Evolutionary conservation across 176 grass and related monocot species (phyloP).

Genomic region (Zizania latifolia): DNA sequence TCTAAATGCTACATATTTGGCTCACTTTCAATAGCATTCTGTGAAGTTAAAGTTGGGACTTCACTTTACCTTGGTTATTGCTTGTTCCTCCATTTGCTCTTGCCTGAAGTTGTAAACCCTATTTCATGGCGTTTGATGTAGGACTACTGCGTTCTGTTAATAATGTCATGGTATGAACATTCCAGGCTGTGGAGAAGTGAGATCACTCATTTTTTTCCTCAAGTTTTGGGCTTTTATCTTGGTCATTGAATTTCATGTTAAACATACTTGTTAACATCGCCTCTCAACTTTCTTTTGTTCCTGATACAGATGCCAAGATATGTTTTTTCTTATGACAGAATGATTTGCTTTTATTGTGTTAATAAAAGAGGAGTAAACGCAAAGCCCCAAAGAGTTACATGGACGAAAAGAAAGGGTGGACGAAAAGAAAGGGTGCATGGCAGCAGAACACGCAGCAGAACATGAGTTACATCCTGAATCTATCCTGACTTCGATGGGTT

Average conservation of each 20-base stretch:
- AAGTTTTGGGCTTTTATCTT: background rate
- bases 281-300: background rate
- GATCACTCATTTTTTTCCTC: background rate
- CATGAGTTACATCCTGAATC: no score
- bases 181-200: conserved; percentile 30
- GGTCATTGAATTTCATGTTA: no score
- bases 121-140: conserved; percentile 21
- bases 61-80: conserved; percentile 24
- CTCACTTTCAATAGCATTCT: conserved; percentile 25
- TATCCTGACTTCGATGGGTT: no score
- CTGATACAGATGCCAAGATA: no score
- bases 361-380: no score
- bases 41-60: conserved; percentile 32
- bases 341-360: no score
- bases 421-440: no score
- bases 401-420: no score
- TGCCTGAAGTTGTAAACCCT: conserved; percentile 29
- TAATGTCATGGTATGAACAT: conserved; percentile 42
- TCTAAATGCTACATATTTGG: conserved; percentile 2
- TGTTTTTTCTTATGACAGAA: no score
- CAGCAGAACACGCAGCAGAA: no score
- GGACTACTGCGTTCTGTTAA: conserved; percentile 30
- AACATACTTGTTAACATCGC: background rate
- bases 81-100: conserved; percentile 20
- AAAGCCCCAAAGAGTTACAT: no score